phyloP scores from a whole-genome alignment of 495 filamentous ascomycete species.

The Pseudotulostoma volvatum region DNA sequence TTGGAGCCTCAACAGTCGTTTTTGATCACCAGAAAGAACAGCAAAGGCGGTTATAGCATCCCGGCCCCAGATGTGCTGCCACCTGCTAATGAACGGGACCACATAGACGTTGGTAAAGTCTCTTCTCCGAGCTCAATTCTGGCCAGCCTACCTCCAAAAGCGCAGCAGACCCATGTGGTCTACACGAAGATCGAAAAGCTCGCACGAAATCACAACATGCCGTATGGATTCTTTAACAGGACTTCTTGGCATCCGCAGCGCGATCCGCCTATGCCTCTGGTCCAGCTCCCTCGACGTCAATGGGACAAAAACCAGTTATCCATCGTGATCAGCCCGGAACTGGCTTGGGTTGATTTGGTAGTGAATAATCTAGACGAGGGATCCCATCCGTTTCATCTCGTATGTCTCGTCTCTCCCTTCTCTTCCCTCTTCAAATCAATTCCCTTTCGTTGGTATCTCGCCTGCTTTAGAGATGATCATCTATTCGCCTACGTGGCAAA shows the following conservation, averaged over 20 bases:
- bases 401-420: constrained; percentile 6
- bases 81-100: no score
- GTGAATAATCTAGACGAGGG: constrained; percentile 37
- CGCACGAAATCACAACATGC: constrained; percentile 22
- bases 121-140: constrained; percentile 13
- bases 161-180: constrained; percentile 28
- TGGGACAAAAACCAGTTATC: constrained; percentile 31
- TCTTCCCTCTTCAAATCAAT: no score
- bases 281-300: constrained; percentile 12
- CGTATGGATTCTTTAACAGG: constrained; percentile 31
- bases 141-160: constrained; percentile 10
- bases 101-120: constrained; percentile 12
- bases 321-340: constrained; percentile 10
- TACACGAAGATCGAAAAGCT: constrained; percentile 34
- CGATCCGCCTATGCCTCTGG: constrained; percentile 15
- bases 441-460: no score
- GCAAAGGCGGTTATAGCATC: not conserved
- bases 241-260: constrained; percentile 28
- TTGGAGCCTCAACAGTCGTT: constrained; percentile 27
- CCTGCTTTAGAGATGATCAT: no score
- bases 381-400: constrained; percentile 36
- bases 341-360: constrained; percentile 30
- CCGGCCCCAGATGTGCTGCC: no score
- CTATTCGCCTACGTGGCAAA: no score
- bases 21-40: constrained; percentile 10